Evolutionary conservation across 2,329 filamentous ascomycete species (phyloP).

Genomic region (Diaporthe ampelina): DNA sequence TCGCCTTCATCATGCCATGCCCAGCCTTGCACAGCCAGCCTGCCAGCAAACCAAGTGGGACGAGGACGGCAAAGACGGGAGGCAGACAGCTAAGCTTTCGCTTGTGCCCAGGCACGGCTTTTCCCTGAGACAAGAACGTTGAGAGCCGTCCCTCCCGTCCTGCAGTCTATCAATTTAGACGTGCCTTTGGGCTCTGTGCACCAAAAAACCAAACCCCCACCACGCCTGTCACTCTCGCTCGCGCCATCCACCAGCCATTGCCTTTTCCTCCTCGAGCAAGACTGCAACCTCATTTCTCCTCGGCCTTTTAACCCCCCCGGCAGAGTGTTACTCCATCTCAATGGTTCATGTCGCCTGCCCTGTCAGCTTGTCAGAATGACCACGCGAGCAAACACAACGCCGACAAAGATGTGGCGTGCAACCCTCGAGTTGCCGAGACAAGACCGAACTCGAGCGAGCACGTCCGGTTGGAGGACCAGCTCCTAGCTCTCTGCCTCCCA

Average conservation of each 20-base stretch:
- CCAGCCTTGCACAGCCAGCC: background rate
- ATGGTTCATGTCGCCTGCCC: constrained; percentile 4
- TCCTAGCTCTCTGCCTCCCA: constrained; percentile 5
- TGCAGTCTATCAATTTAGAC: background rate
- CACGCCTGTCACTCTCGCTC: background rate
- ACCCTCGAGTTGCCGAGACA: constrained; percentile 31
- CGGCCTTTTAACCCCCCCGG: background rate
- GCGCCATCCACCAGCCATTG: constrained; percentile 8
- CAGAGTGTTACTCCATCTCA: background rate
- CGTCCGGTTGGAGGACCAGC: constrained; percentile 33
- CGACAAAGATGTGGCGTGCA: constrained; percentile 21
- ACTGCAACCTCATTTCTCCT: constrained; percentile 9
- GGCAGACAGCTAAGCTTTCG: constrained; percentile 16
- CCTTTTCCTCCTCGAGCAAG: background rate
- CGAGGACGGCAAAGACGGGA: background rate
- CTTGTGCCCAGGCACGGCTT: constrained; percentile 4
- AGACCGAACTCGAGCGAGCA: constrained; percentile 31
- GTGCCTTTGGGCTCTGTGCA: background rate
- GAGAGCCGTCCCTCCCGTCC: background rate
- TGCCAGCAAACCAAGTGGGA: background rate
- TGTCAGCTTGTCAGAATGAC: background rate
- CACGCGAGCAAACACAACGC: background rate
- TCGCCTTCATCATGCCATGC: background rate
- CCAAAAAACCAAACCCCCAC: too few relatives aligned
- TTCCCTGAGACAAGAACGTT: constrained; percentile 10